Base-by-base conservation (phyloP, 2,329 filamentous ascomycete species). In the Phoma herbarum region DNA sequence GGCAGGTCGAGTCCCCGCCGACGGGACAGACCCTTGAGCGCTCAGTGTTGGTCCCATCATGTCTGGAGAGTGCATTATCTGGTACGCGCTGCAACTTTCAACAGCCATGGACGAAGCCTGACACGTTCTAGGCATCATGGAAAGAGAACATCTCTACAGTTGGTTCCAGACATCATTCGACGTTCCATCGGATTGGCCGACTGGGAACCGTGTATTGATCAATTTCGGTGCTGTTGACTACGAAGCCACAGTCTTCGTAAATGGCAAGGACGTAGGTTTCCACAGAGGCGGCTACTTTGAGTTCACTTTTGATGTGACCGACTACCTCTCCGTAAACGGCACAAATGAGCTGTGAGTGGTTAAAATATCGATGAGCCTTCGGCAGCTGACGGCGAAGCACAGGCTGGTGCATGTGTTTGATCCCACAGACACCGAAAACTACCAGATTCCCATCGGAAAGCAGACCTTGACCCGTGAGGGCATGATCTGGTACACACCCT, bases 401-500 rank as follows among this genome's bases (percentile, higher is more conserved):
- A 88, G 86, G 5, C 78, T 86, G 22, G 86, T 91, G 2, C 88
- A 87, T 65, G 88, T 89, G 0, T 84, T 85, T 52, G 89, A 91
- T 60, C 89, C 89, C 0, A 90, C 89, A 0, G 88, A 91, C 65
- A 69, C 73, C 28, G 79, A 80, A 2, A 74, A 76, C 5, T 79
- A 81, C 57, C 81, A 87, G 12, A 87, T 89, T 41, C 88, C 88
- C 0, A 82, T 89, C 42, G 89, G 89, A 61, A 90, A 90, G 71
- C 88, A 90, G 71, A 84, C 83, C 0, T 69, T 83, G 0, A 77
- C 75, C 0, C 85, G 84, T 0, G 82, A 80, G 11, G 85, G 87
- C 65, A 70, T 69, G 65, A 91, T 91, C 59, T 91, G 89, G 73
- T 91, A 91, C 71, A 86, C 86, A 0, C 86, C 89, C 0, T 91